phyloP scores from a whole-genome alignment of 208 protist species.

The Plasmodiophora brassicae region DNA sequence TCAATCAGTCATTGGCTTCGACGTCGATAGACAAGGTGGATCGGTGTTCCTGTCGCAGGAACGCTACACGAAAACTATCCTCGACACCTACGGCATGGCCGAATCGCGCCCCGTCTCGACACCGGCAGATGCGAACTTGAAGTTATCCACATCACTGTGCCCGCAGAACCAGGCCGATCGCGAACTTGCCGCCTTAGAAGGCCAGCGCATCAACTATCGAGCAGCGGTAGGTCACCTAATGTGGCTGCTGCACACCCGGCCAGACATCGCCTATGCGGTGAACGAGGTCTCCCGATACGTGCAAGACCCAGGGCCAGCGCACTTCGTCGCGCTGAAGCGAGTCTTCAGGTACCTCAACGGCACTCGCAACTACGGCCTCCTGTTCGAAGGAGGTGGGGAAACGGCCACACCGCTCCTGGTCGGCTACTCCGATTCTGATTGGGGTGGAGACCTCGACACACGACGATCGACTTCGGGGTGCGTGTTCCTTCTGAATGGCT shows the following conservation, averaged over 20 bases:
- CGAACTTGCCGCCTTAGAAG: background rate
- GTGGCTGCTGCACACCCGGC: background rate
- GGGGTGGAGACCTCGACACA: background rate
- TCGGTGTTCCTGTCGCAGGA: background rate
- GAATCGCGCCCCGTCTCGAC: background rate
- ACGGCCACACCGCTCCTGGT: background rate
- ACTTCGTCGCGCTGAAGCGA: conserved; percentile 22
- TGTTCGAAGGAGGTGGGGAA: background rate
- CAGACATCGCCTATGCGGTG: conserved; percentile 11
- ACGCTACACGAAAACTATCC: background rate
- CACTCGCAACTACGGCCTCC: background rate
- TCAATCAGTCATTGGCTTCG: background rate
- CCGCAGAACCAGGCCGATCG: background rate
- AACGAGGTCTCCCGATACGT: background rate
- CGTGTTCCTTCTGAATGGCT: background rate
- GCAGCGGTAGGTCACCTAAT: background rate
- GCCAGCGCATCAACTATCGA: background rate
- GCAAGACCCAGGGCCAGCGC: background rate
- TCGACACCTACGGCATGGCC: background rate
- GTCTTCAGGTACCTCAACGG: background rate
- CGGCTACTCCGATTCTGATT: background rate
- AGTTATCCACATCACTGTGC: background rate
- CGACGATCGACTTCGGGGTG: background rate
- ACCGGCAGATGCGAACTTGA: background rate
- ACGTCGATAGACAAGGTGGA: background rate